Percentiles rank a stretch among this genome's conserved stretches.
These are phyloP conservation scores for Elaeis oleifera DNA, from an alignment of 202 grass and related monocot species.

Conservation along the genomic window DNA sequence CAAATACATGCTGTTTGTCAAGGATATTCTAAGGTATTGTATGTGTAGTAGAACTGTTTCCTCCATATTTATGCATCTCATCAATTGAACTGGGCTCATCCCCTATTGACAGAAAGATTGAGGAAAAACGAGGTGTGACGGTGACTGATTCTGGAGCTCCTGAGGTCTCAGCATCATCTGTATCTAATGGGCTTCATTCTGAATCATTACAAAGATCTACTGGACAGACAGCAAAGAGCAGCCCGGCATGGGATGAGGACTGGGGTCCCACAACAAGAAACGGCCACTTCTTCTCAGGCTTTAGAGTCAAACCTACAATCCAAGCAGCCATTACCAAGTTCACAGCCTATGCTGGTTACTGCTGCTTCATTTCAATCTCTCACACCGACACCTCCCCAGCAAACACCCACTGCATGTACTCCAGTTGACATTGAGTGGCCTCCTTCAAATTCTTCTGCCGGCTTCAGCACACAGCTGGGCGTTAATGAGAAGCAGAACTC, in stretches of 20 bases:
- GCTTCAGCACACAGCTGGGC: constrained; percentile 26
- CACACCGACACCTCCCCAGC: constrained; percentile 36
- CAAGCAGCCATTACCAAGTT: constrained; percentile 33
- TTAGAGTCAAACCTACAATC: constrained; percentile 43
- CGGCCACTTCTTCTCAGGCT: constrained; percentile 25
- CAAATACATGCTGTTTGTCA: constrained; percentile 95
- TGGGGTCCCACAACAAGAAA: constrained; percentile 66
- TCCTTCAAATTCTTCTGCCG: constrained; percentile 56
- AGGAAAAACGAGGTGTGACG: constrained; percentile 91
- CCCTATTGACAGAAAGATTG: constrained; percentile 73
- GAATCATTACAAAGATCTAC: constrained; percentile 32
- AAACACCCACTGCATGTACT: constrained; percentile 43
- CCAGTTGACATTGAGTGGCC: constrained; percentile 96
- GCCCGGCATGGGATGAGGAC: constrained; percentile 80
- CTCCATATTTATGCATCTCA: neutral
- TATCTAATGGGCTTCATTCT: constrained; percentile 61
- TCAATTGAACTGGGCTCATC: constrained; percentile 1
- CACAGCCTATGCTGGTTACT: constrained; percentile 26
- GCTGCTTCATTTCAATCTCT: constrained; percentile 33
- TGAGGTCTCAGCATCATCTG: constrained; percentile 47
- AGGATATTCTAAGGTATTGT: constrained; percentile 66
- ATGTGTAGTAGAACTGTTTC: neutral
- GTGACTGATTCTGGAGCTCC: constrained; percentile 51
- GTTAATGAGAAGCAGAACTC: constrained; percentile 44
- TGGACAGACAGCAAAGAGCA: constrained; percentile 40